phyloP scores from a whole-genome alignment of 2,329 filamentous ascomycete species.

The Leptographium flavum region DNA sequence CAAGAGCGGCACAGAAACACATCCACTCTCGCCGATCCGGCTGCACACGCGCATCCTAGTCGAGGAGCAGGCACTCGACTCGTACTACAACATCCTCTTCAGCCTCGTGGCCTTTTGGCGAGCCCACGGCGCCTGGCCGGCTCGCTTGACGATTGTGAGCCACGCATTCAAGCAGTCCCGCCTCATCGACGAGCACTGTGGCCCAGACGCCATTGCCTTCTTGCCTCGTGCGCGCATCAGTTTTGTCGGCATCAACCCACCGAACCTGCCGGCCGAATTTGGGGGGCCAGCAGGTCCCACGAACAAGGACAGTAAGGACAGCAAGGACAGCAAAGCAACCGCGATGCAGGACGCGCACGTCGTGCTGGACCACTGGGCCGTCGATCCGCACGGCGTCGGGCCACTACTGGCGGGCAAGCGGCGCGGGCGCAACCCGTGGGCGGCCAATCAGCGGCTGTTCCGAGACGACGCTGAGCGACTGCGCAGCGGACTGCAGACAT shows the following conservation, averaged over 20 bases:
- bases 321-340: conserved; percentile 17
- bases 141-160: conserved; percentile 46
- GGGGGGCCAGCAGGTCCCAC: conserved; percentile 9
- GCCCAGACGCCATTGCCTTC: conserved; percentile 38
- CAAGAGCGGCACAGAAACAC: neutral
- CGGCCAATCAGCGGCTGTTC: conserved; percentile 29
- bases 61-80: conserved; percentile 68
- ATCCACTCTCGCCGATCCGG: conserved; percentile 16
- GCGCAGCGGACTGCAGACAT: conserved; percentile 17
- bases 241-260: conserved; percentile 54
- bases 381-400: conserved; percentile 37
- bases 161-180: conserved; percentile 55
- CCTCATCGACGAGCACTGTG: conserved; percentile 49
- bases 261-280: conserved; percentile 21
- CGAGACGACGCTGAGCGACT: conserved; percentile 16
- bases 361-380: conserved; percentile 33
- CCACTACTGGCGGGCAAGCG: conserved; percentile 32
- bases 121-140: conserved; percentile 39
- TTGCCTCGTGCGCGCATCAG: conserved; percentile 22
- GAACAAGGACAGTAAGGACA: neutral
- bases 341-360: conserved; percentile 27
- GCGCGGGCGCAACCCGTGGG: conserved; percentile 34
- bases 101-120: conserved; percentile 46
- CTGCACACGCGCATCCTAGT: conserved; percentile 29
- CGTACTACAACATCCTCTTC: conserved; percentile 73